phyloP scores from a whole-genome alignment of 345 rosid species.

The Orychophragmus violaceus region DNA sequence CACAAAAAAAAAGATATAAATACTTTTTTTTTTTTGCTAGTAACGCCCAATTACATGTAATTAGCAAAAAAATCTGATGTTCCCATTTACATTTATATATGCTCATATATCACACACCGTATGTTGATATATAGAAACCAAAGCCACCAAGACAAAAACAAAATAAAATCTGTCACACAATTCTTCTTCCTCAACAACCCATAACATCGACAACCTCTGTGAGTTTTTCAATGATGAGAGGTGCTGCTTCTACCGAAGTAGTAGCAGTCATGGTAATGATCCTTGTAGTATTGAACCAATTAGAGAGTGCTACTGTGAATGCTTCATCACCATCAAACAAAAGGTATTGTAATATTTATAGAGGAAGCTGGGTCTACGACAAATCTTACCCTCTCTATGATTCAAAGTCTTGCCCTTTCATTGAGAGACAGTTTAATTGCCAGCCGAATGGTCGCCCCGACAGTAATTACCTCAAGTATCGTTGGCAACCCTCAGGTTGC shows the following conservation, averaged over 20 bases:
- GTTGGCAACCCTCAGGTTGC: constrained; percentile 61
- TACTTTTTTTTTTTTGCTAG: no score
- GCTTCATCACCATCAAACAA: constrained; percentile 7
- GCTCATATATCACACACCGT: no score
- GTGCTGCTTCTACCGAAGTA: constrained; percentile 3
- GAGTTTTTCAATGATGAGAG: constrained; percentile 28
- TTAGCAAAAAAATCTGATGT: background rate
- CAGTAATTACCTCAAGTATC: constrained; percentile 46
- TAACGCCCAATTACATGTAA: background rate
- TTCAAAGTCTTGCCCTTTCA: constrained; percentile 41
- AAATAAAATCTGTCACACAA: constrained; percentile 5
- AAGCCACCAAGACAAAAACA: background rate
- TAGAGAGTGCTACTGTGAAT: constrained; percentile 16
- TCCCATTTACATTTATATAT: background rate
- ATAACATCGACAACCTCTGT: constrained; percentile 11
- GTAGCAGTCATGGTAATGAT: constrained; percentile 17
- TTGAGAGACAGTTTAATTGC: constrained; percentile 53
- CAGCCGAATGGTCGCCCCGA: constrained; percentile 51
- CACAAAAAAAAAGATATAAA: no score
- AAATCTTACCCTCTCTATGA: constrained; percentile 48
- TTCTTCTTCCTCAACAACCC: constrained; percentile 25
- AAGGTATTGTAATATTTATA: constrained; percentile 27
- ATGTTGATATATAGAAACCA: constrained; percentile 12
- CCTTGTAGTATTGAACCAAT: constrained; percentile 18
- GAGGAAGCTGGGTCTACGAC: constrained; percentile 64